Conservation (phyloP, 2,329 filamentous ascomycete genomes). For the Cryoendolithus antarcticus region DNA sequence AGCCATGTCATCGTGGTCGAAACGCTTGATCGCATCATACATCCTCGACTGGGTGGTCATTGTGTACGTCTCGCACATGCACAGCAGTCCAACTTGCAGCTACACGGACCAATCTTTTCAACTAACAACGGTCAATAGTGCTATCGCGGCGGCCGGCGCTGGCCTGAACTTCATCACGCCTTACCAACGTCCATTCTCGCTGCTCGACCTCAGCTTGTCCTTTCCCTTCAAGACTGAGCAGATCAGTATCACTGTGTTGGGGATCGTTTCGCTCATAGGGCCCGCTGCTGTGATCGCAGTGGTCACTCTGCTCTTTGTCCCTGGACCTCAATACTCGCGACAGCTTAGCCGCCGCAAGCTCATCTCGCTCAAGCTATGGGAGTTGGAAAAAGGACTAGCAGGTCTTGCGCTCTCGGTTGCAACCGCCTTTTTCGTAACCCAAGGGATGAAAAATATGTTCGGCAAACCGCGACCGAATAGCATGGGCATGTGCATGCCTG, state of each 20-base stretch:
- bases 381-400: conserved; percentile 72
- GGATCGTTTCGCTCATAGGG: conserved; percentile 38
- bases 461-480: conserved; percentile 54
- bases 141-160: conserved; percentile 19
- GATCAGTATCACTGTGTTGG: conserved; percentile 53
- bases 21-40: conserved; percentile 53
- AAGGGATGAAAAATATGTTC: conserved; percentile 66
- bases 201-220: conserved; percentile 67
- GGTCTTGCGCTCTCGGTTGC: conserved; percentile 63
- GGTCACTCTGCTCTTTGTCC: conserved; percentile 57
- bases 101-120: too few relatives aligned
- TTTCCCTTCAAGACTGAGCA: conserved; percentile 64
- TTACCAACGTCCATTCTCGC: conserved; percentile 57
- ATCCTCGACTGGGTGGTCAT: conserved; percentile 63
- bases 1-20: too few relatives aligned
- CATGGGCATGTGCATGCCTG: conserved; percentile 63
- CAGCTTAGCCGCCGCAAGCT: conserved; percentile 37
- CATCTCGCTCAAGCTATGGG: conserved; percentile 78
- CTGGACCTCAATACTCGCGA: conserved; percentile 50
- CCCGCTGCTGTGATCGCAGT: conserved; percentile 58
- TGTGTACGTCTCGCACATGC: conserved; percentile 23
- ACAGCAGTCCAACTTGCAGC: too few relatives aligned
- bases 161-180: conserved; percentile 48
- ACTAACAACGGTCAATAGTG: not conserved
- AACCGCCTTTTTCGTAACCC: conserved; percentile 65